A percentile compares a stretch with the other conserved stretches of the same genome.
phyloP scores from a whole-genome alignment of 169 alveolate species.

The Babesia gibsoni region DNA sequence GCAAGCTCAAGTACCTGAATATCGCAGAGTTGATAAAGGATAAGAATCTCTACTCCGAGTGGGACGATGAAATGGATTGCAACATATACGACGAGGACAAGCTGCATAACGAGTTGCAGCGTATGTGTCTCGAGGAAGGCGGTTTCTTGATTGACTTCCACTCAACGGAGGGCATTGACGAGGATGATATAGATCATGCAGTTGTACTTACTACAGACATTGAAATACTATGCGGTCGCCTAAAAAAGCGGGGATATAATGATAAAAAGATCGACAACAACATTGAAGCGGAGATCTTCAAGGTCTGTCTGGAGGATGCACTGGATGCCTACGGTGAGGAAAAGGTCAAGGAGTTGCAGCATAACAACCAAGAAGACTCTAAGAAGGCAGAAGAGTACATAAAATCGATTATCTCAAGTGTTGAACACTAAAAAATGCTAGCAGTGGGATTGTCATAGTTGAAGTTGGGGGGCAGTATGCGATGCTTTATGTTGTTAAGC shows the following conservation, averaged over 20 bases:
- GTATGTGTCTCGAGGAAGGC: conserved; percentile 27
- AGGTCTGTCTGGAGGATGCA: conserved; percentile 65
- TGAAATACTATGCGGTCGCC: conserved; percentile 42
- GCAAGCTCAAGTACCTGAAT: conserved; percentile 48
- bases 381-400: conserved; percentile 5
- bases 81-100: conserved; percentile 63
- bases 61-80: conserved; percentile 73
- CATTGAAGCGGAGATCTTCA: conserved; percentile 72
- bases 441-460: neutral
- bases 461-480: conserved; percentile 60
- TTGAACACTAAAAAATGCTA: neutral
- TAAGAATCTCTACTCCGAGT: conserved; percentile 59
- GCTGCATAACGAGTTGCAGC: conserved; percentile 44
- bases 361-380: conserved; percentile 33
- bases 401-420: neutral
- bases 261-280: conserved; percentile 63
- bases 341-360: conserved; percentile 16
- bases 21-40: conserved; percentile 63
- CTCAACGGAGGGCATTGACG: conserved; percentile 54
- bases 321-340: conserved; percentile 30
- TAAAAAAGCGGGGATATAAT: conserved; percentile 62
- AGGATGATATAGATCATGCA: conserved; percentile 36
- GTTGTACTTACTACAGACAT: conserved; percentile 46
- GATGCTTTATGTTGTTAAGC: conserved; percentile 51
- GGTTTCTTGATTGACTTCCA: conserved; percentile 72